Conservation (phyloP, 176 grass and related monocot species). For the Oryza brachyantha region DNA sequence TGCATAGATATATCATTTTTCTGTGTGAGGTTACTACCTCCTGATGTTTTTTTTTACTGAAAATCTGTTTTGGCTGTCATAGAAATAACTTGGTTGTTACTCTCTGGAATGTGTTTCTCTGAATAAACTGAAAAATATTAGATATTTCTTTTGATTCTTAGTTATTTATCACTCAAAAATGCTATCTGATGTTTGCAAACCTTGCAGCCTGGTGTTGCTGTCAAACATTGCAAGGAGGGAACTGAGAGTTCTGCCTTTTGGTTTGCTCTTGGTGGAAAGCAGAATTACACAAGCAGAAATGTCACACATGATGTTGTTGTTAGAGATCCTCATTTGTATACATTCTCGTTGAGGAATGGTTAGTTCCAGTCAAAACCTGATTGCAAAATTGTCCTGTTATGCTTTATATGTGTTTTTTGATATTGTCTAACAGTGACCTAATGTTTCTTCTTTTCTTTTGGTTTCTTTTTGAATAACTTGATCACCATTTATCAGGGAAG, state of each 20-base stretch:
- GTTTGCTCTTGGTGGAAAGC: slow-evolving; percentile 84
- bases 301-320: slow-evolving; percentile 44
- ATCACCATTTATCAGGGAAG: slow-evolving; percentile 52
- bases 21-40: not conserved
- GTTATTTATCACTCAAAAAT: not conserved
- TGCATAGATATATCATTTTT: not conserved
- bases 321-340: slow-evolving; percentile 87
- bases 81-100: not conserved
- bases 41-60: too few relatives aligned
- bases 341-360: slow-evolving; percentile 72
- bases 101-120: not conserved
- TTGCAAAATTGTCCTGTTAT: slow-evolving; percentile 9
- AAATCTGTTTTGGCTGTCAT: not conserved
- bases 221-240: slow-evolving; percentile 89
- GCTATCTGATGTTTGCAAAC: slow-evolving; percentile 28
- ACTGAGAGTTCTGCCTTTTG: slow-evolving; percentile 83
- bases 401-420: not conserved
- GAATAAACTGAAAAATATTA: slow-evolving; percentile 1
- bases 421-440: slow-evolving; percentile 30
- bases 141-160: slow-evolving; percentile 5
- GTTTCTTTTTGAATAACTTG: slow-evolving; percentile 16
- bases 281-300: slow-evolving; percentile 63
- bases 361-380: slow-evolving; percentile 21
- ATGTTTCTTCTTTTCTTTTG: slow-evolving; percentile 29
- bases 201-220: slow-evolving; percentile 58